Evolutionary conservation across 1,284 basidiomycete genomes (phyloP).

Genomic region (Marasmius sp.): DNA sequence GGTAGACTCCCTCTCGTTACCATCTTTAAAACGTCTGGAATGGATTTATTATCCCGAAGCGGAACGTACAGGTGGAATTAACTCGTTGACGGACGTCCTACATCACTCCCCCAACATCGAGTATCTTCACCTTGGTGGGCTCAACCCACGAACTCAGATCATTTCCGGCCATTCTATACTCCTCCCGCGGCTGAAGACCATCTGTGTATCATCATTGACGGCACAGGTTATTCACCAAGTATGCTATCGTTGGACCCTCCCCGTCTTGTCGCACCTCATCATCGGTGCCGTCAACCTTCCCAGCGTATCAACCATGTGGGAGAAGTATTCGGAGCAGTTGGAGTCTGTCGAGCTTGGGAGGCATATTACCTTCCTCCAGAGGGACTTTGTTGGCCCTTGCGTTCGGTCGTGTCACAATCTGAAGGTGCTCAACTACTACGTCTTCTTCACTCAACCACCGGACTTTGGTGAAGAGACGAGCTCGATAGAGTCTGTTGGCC

Average conservation of each 20-base stretch:
- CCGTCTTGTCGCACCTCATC: constrained; percentile 48
- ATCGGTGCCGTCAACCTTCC: constrained; percentile 38
- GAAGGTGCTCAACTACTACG: constrained; percentile 53
- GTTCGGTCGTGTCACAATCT: constrained; percentile 47
- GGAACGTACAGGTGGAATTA: constrained; percentile 63
- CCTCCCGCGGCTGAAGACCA: constrained; percentile 46
- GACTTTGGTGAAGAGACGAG: constrained; percentile 26
- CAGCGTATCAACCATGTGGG: constrained; percentile 38
- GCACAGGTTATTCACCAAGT: constrained; percentile 51
- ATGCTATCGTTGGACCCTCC: constrained; percentile 48
- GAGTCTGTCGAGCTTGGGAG: constrained; percentile 56
- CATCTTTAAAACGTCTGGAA: constrained; percentile 60
- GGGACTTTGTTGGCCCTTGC: constrained; percentile 46
- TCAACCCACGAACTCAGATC: constrained; percentile 29
- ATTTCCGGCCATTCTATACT: constrained; percentile 24
- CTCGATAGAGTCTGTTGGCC: constrained; percentile 43
- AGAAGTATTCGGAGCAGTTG: constrained; percentile 49
- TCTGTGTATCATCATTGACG: constrained; percentile 51
- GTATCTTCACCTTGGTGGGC: constrained; percentile 59
- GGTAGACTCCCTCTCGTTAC: constrained; percentile 41
- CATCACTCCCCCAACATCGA: constrained; percentile 50
- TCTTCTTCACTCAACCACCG: constrained; percentile 49
- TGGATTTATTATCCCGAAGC: constrained; percentile 67
- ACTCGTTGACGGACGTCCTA: constrained; percentile 56
- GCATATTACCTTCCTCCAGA: constrained; percentile 48